Evolutionary conservation across 345 rosid genomes (phyloP).

Genomic region (Mallotus nudiflorus): DNA sequence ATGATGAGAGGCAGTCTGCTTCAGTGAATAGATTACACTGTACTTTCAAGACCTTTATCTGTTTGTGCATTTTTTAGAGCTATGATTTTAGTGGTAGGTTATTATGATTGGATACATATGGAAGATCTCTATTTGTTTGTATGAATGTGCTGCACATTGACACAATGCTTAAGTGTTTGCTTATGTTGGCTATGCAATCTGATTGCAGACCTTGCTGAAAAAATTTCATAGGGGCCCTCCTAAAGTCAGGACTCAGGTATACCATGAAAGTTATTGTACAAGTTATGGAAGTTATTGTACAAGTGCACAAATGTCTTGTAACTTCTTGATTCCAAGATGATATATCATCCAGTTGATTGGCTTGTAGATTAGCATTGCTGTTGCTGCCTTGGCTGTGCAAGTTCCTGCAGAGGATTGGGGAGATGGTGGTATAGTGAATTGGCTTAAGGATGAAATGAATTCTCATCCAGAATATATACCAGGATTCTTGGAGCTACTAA

Average conservation of each 20-base stretch:
- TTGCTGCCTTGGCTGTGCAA: conserved; percentile 99
- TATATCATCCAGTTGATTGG: conserved; percentile 24
- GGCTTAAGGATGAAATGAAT: conserved; percentile 96
- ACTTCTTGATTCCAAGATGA: conserved; percentile 13
- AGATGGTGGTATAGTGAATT: conserved; percentile 86
- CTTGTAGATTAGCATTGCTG: conserved; percentile 95
- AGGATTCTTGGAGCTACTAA: conserved; percentile 94
- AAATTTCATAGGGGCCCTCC: conserved; percentile 95
- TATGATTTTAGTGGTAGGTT: too few species aligned
- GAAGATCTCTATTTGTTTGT: neutral
- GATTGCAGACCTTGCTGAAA: conserved; percentile 79
- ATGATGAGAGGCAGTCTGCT: too few species aligned
- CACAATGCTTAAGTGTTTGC: conserved; percentile 6
- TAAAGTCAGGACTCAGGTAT: conserved; percentile 97
- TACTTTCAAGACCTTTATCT: too few species aligned
- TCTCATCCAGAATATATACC: conserved; percentile 88
- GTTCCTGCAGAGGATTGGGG: conserved; percentile 97
- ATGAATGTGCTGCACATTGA: neutral
- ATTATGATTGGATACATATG: neutral
- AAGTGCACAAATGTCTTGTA: neutral
- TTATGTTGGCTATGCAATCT: conserved; percentile 15
- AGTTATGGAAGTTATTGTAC: neutral
- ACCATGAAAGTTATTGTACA: neutral
- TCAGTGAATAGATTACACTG: too few species aligned
- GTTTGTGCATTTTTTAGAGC: too few species aligned